Base-by-base conservation (phyloP, 345 rosid genomes). In the Syzygium jambos region DNA sequence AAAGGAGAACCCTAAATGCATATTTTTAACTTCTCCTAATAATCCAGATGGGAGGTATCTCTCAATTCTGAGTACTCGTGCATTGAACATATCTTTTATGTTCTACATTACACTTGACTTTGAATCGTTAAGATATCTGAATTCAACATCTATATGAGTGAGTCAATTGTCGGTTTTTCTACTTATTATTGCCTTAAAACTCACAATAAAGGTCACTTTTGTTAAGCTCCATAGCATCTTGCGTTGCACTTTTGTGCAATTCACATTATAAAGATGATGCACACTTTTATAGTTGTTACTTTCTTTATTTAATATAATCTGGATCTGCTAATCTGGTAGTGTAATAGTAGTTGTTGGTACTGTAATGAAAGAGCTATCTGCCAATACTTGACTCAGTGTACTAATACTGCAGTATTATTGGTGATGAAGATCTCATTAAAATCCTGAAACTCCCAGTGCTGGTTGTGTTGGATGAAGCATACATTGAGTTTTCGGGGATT, bases 21-120 rank as follows among this genome's bases (percentile, higher is more conserved):
- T 96, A 89, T 98, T 98, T 89, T 92, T 98, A 73, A 98, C 99
- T 55, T 95, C 98, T 85, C 99, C 99, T 23, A 98, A 98, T 89
- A 98, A 98, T 90, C 99, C 99, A 52, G 99, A 98, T 91, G 99
- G 99, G 84, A 98, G 99, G 99, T 96, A 88, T 84, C 46, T 85
- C 19, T 54, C 49, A 83, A 49, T 51, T 53, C 55, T 22, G 59
- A 84, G 51, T 51, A 22, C 82, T 49, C 55, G 1, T 46, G 49
- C 29, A 14, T 87, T 43, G 73, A 38, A 27, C 17, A 27, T 55
- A 23, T 49, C 63, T 52, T 13, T 43, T 14, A 22, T 84, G 86
- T 38, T 30, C 80, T 17, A 13, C 9, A 17, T 68, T 5, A 34
- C 23, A 68, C 78, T 30, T 34, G 46, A 68, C 78, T 68, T 68